Evolutionary conservation across 345 rosid genomes (phyloP).

Genomic region (Litchi chinensis): DNA sequence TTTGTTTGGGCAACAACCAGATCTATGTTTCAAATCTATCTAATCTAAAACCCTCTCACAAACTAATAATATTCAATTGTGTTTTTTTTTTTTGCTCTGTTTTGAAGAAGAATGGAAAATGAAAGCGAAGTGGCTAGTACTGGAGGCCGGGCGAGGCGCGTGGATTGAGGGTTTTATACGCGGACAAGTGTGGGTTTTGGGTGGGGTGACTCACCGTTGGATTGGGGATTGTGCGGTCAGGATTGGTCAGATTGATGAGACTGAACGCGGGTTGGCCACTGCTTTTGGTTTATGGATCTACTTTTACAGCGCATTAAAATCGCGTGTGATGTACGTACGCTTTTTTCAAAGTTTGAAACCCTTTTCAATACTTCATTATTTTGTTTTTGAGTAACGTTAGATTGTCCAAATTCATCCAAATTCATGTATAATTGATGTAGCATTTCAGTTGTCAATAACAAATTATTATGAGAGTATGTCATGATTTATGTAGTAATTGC

Average conservation of each 20-base stretch:
- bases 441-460: too few species aligned
- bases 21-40: background rate
- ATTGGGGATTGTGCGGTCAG: background rate
- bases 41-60: background rate
- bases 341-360: background rate
- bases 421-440: too few species aligned
- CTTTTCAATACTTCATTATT: background rate
- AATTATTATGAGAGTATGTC: too few species aligned
- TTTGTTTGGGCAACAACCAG: slow-evolving; percentile 1
- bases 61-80: background rate
- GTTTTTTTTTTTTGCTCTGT: background rate
- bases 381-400: too few species aligned
- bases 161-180: background rate
- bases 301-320: background rate
- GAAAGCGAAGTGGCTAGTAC: background rate
- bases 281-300: background rate
- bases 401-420: too few species aligned
- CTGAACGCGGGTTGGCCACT: background rate
- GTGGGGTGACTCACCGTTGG: background rate
- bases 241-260: background rate
- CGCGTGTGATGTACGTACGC: background rate
- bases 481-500: too few species aligned
- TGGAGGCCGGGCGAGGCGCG: background rate
- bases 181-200: background rate
- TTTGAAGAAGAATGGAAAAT: background rate